Percentiles rank a stretch among this genome's conserved stretches.
phyloP scores from a whole-genome alignment of 345 rosid genomes.

The Salix caprea region DNA sequence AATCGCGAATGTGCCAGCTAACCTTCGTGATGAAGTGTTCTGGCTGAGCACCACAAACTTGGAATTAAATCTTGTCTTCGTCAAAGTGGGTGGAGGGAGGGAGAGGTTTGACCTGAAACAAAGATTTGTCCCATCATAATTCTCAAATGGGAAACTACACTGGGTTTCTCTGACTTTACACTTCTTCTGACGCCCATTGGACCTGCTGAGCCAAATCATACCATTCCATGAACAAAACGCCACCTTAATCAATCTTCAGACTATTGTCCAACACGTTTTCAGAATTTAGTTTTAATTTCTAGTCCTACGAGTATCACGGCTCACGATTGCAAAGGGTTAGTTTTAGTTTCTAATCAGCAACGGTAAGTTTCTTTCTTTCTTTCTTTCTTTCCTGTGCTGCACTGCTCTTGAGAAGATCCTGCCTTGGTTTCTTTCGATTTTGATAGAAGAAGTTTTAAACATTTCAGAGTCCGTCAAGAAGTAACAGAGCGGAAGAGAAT shows the following conservation, averaged over 20 bases:
- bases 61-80: not conserved
- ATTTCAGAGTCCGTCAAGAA: not conserved
- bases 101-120: not conserved
- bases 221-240: not conserved
- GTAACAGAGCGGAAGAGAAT: not conserved
- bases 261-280: not conserved
- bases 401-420: not conserved
- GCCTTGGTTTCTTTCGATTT: not conserved
- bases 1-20: not conserved
- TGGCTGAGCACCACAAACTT: not conserved
- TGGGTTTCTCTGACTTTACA: not conserved
- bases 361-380: too few relatives aligned
- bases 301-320: not conserved
- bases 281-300: not conserved
- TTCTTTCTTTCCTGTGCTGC: not conserved
- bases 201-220: not conserved
- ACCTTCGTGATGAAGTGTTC: not conserved
- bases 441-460: not conserved
- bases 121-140: not conserved
- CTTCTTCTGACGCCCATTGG: too few relatives aligned
- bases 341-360: too few relatives aligned
- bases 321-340: too few relatives aligned
- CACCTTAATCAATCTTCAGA: not conserved
- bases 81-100: not conserved
- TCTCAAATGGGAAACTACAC: not conserved